These are phyloP conservation scores for Ogataea pignaliae DNA, from an alignment of 805 yeast genomes.

Conservation along the genomic window DNA sequence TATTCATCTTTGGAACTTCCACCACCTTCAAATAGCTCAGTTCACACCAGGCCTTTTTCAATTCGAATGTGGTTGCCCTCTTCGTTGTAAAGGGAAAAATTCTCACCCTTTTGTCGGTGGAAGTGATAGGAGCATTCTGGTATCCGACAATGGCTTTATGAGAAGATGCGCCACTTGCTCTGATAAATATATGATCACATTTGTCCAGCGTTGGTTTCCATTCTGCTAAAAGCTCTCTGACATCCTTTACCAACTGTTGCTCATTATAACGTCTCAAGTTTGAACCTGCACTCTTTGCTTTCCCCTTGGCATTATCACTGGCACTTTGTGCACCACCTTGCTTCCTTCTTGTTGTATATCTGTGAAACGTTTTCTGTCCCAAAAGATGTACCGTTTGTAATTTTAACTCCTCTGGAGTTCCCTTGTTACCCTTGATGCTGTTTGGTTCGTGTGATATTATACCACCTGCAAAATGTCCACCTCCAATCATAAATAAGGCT, in stretches of 20 bases:
- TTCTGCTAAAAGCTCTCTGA: conserved; percentile 56
- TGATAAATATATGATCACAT: conserved; percentile 68
- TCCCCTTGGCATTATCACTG: conserved; percentile 86
- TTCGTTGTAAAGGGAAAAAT: conserved; percentile 85
- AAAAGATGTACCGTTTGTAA: conserved; percentile 63
- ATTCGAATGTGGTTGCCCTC: conserved; percentile 77
- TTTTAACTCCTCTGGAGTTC: conserved; percentile 42
- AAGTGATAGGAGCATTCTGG: conserved; percentile 49
- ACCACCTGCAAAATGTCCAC: conserved; percentile 98
- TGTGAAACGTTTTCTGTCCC: conserved; percentile 81
- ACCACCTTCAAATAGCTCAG: conserved; percentile 55
- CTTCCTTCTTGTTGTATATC: conserved; percentile 93
- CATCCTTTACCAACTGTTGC: conserved; percentile 71
- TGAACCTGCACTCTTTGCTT: conserved; percentile 95
- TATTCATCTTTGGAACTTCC: conserved; percentile 49
- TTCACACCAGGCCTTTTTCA: conserved; percentile 80
- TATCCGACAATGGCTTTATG: conserved; percentile 63
- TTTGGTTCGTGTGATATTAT: conserved; percentile 69
- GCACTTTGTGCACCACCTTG: conserved; percentile 98
- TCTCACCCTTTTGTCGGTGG: conserved; percentile 58
- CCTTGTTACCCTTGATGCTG: conserved; percentile 52
- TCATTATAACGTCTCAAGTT: conserved; percentile 86
- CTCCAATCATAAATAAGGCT: conserved; percentile 90
- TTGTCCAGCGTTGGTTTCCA: conserved; percentile 62
- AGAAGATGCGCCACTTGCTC: conserved; percentile 75